Conservation (phyloP, 2,329 filamentous ascomycete genomes). For the Xylariales sp. region DNA sequence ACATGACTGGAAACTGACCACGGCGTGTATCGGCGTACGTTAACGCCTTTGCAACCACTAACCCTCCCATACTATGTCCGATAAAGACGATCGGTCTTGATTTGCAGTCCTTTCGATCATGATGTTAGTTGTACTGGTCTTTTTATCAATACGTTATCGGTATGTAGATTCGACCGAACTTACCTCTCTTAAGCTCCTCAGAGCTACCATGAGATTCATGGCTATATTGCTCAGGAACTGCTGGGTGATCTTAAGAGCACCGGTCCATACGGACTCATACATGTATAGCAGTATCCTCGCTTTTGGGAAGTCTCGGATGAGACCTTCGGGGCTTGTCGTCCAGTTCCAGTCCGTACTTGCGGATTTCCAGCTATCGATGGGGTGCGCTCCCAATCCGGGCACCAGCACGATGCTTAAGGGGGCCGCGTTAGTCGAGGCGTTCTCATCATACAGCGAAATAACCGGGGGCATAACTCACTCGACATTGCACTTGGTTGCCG, state of each 20-base stretch:
- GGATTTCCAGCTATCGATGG: slow-evolving; percentile 34
- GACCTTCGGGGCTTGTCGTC: slow-evolving; percentile 28
- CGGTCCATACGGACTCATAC: slow-evolving; percentile 36
- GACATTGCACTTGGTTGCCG: neutral
- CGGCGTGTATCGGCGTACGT: slow-evolving; percentile 27
- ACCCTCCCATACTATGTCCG: slow-evolving; percentile 39
- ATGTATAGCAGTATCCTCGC: slow-evolving; percentile 35
- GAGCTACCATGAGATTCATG: slow-evolving; percentile 27
- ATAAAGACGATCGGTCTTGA: slow-evolving; percentile 36
- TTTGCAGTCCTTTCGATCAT: slow-evolving; percentile 17
- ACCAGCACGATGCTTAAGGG: slow-evolving; percentile 35
- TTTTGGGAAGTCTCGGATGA: slow-evolving; percentile 33
- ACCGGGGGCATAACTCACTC: too few relatives aligned
- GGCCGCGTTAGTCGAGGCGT: slow-evolving; percentile 7
- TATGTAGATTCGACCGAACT: too few relatives aligned
- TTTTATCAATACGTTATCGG: too few relatives aligned
- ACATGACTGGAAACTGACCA: slow-evolving; percentile 32
- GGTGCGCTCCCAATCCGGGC: slow-evolving; percentile 34
- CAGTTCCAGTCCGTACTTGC: slow-evolving; percentile 33
- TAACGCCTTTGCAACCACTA: slow-evolving; percentile 37
- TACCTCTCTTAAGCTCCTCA: too few relatives aligned
- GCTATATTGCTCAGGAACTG: slow-evolving; percentile 35
- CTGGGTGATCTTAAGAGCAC: slow-evolving; percentile 34
- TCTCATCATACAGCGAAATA: slow-evolving; percentile 13
- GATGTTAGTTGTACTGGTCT: too few relatives aligned